Base-by-base conservation (phyloP, 495 filamentous ascomycete species). In the Ramalina intermedia region DNA sequence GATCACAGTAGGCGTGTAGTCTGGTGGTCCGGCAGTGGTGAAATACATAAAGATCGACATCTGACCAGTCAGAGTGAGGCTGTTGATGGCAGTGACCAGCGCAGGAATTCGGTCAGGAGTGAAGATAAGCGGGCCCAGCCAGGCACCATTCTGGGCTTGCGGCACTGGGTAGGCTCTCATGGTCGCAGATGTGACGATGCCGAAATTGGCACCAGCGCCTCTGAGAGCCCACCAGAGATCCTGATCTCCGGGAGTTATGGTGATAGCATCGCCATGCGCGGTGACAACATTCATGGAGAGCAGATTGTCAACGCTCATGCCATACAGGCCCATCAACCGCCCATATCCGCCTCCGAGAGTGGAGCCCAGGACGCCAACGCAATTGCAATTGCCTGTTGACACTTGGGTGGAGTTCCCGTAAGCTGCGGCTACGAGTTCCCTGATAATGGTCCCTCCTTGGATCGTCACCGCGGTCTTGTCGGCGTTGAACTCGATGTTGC, bases 381-480 rank as follows among this genome's bases (percentile, higher is more conserved):
- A 55, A 24, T 49, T 55, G 42, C 55, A 58, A 43, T 48, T 58
- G 26, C 51, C 51, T 11, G 51, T 57, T 1, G 21, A 14, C 21
- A 63, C 48, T 17, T 48, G 58, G 2, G 54, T 52, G 17, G 46
- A 39, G 27, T 53, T 51, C 3, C 36, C 46, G 39, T 50, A 60
- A 12, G 57, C 62, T 4, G 53, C 47, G 4, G 33, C 29, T 11
- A 60, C 50, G 17, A 56, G 40, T 37, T 62, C 50, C 23, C 37
- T 37, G 33, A 54, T 57, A 5, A 52, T 44, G 38, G 47, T 35
- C 3, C 62, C 61, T 9, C 53, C 61, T 1, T 43, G 27, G 21
- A 65, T 35, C 11, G 47, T 62, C 9, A 42, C 62, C 33, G 43
- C 24, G 1, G 57, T 58, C 37, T 55, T 57, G 18, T 55, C 39